Evolutionary conservation across 495 filamentous ascomycete genomes (phyloP).

Genomic region (Tetracladium setigerum): DNA sequence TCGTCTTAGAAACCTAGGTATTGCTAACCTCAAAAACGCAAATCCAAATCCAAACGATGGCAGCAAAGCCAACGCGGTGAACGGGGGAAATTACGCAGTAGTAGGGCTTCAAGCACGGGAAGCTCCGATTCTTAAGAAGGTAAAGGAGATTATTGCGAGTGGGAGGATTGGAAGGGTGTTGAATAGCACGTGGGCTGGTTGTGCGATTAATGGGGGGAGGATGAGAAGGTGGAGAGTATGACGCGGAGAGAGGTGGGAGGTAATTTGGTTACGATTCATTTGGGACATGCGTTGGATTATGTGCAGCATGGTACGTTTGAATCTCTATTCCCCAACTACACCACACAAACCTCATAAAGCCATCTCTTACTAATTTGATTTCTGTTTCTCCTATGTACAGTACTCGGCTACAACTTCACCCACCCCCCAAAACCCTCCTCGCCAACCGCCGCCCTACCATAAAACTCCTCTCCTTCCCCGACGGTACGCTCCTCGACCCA

Average conservation of each 20-base stretch:
- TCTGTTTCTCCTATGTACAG: slow-evolving; percentile 23
- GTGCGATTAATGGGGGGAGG: slow-evolving; percentile 29
- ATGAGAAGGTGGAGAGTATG: slow-evolving; percentile 35
- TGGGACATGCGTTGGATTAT: slow-evolving; percentile 31
- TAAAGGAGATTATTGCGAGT: slow-evolving; percentile 37
- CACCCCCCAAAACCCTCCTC: slow-evolving; percentile 37
- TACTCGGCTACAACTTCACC: slow-evolving; percentile 33
- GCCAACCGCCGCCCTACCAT: slow-evolving; percentile 25
- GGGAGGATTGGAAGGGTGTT: slow-evolving; percentile 47
- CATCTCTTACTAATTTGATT: neutral
- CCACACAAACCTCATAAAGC: neutral
- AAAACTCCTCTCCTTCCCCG: slow-evolving; percentile 23
- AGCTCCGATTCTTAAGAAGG: slow-evolving; percentile 32
- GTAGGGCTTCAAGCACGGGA: slow-evolving; percentile 45
- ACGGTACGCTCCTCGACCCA: slow-evolving; percentile 23
- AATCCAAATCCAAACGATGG: no score
- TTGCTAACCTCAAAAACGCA: no score
- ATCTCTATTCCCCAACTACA: no score
- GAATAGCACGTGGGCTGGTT: slow-evolving; percentile 37
- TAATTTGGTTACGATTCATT: slow-evolving; percentile 43
- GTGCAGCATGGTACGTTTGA: slow-evolving; percentile 23
- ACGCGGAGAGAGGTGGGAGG: slow-evolving; percentile 36
- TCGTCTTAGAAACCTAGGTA: slow-evolving; percentile 23
- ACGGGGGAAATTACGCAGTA: slow-evolving; percentile 33
- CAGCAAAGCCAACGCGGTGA: no score